A percentile compares a stretch with the other conserved stretches of the same genome.
Evolutionary conservation across 2,329 filamentous ascomycete species (phyloP).

Genomic region (Clonostachys byssicola): DNA sequence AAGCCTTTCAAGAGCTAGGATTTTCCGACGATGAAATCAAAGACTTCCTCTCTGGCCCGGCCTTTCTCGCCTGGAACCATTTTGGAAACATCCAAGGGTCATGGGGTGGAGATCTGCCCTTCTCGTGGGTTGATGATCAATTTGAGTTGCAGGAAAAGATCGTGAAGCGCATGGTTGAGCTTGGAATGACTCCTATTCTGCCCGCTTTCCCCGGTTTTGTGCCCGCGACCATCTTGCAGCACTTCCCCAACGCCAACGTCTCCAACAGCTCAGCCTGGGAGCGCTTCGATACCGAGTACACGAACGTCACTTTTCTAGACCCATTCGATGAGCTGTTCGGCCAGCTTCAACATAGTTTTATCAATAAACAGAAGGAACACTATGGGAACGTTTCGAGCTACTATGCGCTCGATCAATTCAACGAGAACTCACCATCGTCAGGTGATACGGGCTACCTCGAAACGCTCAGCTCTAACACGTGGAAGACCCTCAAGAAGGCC

Average conservation of each 20-base stretch:
- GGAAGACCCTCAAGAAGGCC: slow-evolving; percentile 39
- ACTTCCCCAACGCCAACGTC: neutral
- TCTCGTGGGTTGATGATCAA: slow-evolving; percentile 40
- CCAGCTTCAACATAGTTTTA: neutral
- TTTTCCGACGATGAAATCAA: slow-evolving; percentile 36
- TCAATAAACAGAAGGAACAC: neutral
- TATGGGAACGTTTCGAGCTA: neutral
- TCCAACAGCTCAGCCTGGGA: neutral
- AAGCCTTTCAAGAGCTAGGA: slow-evolving; percentile 39
- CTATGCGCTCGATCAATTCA: neutral
- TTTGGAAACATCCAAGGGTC: slow-evolving; percentile 48
- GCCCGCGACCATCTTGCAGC: neutral
- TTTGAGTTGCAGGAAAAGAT: slow-evolving; percentile 43
- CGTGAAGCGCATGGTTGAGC: slow-evolving; percentile 40
- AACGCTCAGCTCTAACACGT: slow-evolving; percentile 21
- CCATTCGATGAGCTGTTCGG: neutral
- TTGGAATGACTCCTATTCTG: slow-evolving; percentile 47
- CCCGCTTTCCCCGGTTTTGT: slow-evolving; percentile 43
- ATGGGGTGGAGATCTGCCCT: slow-evolving; percentile 38
- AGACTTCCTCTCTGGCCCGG: slow-evolving; percentile 42
- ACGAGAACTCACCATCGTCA: neutral
- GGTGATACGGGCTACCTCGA: neutral
- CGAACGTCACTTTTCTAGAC: neutral
- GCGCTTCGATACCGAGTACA: neutral
- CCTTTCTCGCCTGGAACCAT: slow-evolving; percentile 49